Percentiles rank a stretch among this genome's conserved stretches.
Conservation (phyloP, 1,284 basidiomycete species). For the Rhodotorula sp. region DNA sequence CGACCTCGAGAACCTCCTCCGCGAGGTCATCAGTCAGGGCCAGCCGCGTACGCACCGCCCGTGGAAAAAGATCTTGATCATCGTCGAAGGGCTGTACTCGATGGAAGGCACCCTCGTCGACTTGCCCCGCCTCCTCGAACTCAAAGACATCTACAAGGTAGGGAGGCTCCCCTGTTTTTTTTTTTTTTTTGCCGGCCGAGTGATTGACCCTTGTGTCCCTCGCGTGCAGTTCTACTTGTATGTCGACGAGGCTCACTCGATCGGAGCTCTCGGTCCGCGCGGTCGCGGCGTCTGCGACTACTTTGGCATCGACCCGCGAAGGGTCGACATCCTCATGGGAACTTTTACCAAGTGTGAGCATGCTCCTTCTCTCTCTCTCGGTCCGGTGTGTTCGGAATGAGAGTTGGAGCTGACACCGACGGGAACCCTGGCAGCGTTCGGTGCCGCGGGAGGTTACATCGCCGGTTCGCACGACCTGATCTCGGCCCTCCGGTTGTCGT, state of each 20-base stretch:
- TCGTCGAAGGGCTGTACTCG: slow-evolving; percentile 94
- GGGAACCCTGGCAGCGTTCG: slow-evolving; percentile 62
- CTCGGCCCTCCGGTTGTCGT: slow-evolving; percentile 75
- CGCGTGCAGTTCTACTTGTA: slow-evolving; percentile 84
- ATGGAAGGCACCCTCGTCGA: slow-evolving; percentile 97
- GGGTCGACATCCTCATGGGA: slow-evolving; percentile 94
- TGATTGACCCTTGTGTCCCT: too few species aligned
- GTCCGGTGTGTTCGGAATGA: background rate
- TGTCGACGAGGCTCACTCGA: slow-evolving; percentile 95
- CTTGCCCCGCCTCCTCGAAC: slow-evolving; percentile 75
- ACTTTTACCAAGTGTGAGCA: slow-evolving; percentile 84
- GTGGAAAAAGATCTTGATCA: slow-evolving; percentile 96
- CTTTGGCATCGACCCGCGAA: slow-evolving; percentile 78
- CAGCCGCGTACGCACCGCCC: slow-evolving; percentile 96
- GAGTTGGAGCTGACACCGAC: background rate
- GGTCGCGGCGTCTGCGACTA: slow-evolving; percentile 96
- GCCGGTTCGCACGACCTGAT: slow-evolving; percentile 78
- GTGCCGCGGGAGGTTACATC: slow-evolving; percentile 95
- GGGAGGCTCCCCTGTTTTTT: background rate
- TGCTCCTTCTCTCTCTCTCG: background rate
- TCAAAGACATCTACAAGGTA: slow-evolving; percentile 96
- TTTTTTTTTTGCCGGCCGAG: background rate
- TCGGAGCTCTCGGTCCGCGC: slow-evolving; percentile 89
- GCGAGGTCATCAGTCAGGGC: slow-evolving; percentile 93
- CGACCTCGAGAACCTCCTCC: slow-evolving; percentile 74